Evolutionary conservation across 495 filamentous ascomycete species (phyloP).

Genomic region (Durotheca rogersii): DNA sequence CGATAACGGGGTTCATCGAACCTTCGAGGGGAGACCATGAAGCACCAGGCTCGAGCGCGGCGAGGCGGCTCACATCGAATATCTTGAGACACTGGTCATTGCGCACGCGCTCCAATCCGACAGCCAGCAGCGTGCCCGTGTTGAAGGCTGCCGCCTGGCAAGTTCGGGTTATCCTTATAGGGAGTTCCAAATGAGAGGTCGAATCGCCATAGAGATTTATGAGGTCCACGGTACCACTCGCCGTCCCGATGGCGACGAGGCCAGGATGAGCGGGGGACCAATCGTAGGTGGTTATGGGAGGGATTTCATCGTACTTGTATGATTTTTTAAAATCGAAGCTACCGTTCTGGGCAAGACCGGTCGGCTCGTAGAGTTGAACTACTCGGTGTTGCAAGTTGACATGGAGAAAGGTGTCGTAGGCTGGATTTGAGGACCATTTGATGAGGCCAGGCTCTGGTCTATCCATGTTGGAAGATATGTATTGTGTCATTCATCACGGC

Average conservation of each 20-base stretch:
- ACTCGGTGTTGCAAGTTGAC: slow-evolving; percentile 80
- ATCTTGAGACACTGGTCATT: slow-evolving; percentile 93
- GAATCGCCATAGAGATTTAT: slow-evolving; percentile 69
- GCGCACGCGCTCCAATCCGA: slow-evolving; percentile 84
- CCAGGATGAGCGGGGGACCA: slow-evolving; percentile 75
- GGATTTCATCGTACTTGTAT: slow-evolving; percentile 74
- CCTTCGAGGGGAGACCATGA: slow-evolving; percentile 42
- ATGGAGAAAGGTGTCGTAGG: slow-evolving; percentile 67
- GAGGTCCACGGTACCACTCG: slow-evolving; percentile 80
- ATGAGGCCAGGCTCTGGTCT: slow-evolving; percentile 60
- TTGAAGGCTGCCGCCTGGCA: slow-evolving; percentile 94
- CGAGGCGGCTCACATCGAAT: slow-evolving; percentile 79
- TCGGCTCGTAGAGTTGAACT: slow-evolving; percentile 76
- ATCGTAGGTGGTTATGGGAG: slow-evolving; percentile 88
- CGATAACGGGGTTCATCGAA: slow-evolving; percentile 64
- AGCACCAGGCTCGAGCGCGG: slow-evolving; percentile 43
- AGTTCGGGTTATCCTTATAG: slow-evolving; percentile 79
- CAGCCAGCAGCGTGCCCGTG: slow-evolving; percentile 72
- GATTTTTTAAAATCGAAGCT: slow-evolving; percentile 66
- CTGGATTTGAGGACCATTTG: slow-evolving; percentile 84
- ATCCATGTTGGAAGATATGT: slow-evolving; percentile 46
- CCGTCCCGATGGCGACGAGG: slow-evolving; percentile 80
- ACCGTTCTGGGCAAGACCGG: slow-evolving; percentile 54
- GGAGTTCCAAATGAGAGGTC: slow-evolving; percentile 66
- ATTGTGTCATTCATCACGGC: slow-evolving; percentile 27